Evolutionary conservation across 2,329 filamentous ascomycete genomes (phyloP).

Genomic region (Trichoderma sp.): DNA sequence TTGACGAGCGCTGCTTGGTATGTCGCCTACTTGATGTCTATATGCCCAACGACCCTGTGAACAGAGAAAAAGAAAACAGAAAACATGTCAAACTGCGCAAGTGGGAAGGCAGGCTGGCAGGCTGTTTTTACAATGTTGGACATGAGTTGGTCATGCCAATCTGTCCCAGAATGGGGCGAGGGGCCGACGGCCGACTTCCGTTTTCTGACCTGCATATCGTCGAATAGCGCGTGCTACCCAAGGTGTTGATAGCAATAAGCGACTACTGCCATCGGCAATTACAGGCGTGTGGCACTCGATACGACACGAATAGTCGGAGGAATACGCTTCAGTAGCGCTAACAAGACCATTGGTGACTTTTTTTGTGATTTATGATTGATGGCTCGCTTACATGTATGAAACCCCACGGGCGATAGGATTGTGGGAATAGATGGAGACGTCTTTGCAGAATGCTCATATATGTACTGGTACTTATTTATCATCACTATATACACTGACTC

Average conservation of each 20-base stretch:
- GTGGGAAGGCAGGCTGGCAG: not conserved
- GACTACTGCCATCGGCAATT: no score
- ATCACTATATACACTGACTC: conserved; percentile 10
- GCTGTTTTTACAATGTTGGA: not conserved
- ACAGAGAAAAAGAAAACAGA: no score
- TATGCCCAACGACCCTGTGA: no score
- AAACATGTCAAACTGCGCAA: not conserved
- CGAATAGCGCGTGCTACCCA: no score
- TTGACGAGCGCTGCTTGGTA: not conserved
- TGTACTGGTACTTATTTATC: conserved; percentile 18
- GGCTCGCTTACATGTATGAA: not conserved
- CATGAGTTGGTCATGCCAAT: not conserved
- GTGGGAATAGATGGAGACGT: not conserved
- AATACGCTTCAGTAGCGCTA: no score
- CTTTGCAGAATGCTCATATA: not conserved
- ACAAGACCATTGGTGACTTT: not conserved
- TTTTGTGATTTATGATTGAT: not conserved
- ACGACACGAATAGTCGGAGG: no score
- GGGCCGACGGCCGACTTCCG: not conserved
- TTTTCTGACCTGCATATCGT: no score
- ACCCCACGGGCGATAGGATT: not conserved
- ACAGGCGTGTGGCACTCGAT: no score
- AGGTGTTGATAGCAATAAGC: no score
- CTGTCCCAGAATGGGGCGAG: not conserved
- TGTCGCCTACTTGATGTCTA: no score